Evolutionary conservation across 768 basidiomycete genomes (phyloP), one percentile per base, ranked within the genome.

Genomic region (Naematelia aurantialba): DNA sequence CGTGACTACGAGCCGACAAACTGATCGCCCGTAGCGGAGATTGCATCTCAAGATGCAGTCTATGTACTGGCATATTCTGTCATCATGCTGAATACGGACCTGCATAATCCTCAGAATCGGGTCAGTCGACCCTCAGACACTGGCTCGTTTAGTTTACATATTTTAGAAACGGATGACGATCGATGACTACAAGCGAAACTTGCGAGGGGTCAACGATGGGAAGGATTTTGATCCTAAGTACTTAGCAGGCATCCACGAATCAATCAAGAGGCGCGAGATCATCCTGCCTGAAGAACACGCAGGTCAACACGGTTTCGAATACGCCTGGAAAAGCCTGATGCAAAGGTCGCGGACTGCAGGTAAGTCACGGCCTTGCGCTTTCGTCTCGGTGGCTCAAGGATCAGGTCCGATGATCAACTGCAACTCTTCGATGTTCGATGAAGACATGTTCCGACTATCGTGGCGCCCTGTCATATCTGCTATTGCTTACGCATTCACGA

Each of bases 41-140:
- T 98, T 64, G 89, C 88, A 72, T 86, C 81, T 56, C 85, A 91
- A 78, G 96, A 98, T 73, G 89, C 94, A 3, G 89, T 90, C 19
- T 93, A 96, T 76, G 89, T 99, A 5, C 79, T 99, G 24, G 85
- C 94, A 1, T 99, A 87, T 76, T 97, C 96, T 0, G 87, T 99
- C 60, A 97, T 99, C 76, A 84, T 99, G 91, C 83, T 99, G 51
- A 99, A 99, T 78, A 99, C 96, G 5, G 96, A 99, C 79, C 84
- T 85, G 29, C 93, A 97, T 74, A 97, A 89, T 72, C 92, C 93
- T 12, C 91, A 96, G 81, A 84, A 93, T 61, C 80, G 89, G 73
- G 91, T 88, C 73, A 75, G 86, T 69, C n/a, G n/a, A n/a, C 11
- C 5, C 17, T 1, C 29, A 11, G 2, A 13, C n/a, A 26, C 12